These are phyloP conservation scores for Trypanosoma melophagium DNA, from an alignment of 208 protist genomes.

Conservation along the genomic window DNA sequence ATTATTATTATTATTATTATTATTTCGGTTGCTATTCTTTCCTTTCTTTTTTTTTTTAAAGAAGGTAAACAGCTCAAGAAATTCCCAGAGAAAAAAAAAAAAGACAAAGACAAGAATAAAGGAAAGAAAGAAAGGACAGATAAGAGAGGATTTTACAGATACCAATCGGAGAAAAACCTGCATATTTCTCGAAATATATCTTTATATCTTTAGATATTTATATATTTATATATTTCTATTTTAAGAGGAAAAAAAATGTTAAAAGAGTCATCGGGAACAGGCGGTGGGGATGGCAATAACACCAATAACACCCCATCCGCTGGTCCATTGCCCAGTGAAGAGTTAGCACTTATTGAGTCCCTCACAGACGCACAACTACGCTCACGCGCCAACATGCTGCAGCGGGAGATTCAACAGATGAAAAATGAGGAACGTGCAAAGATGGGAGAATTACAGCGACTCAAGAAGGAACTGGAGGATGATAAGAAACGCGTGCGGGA, in stretches of 20 bases:
- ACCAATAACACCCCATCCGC: background rate
- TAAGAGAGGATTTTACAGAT: background rate
- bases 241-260: slow-evolving; percentile 9
- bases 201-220: background rate
- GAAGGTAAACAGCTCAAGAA: too few relatives aligned
- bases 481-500: slow-evolving; percentile 73
- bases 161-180: background rate
- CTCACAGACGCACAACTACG: slow-evolving; percentile 79
- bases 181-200: background rate
- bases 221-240: slow-evolving; percentile 7
- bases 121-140: background rate
- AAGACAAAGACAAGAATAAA: background rate
- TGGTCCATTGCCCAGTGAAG: slow-evolving; percentile 50
- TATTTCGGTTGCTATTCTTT: too few relatives aligned
- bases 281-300: background rate
- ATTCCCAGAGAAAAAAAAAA: background rate
- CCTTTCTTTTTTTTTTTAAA: too few relatives aligned
- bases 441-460: slow-evolving; percentile 45
- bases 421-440: slow-evolving; percentile 58
- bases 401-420: slow-evolving; percentile 73
- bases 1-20: too few relatives aligned
- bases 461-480: slow-evolving; percentile 67
- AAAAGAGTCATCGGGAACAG: slow-evolving; percentile 5
- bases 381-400: slow-evolving; percentile 42
- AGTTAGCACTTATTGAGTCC: slow-evolving; percentile 67